Percentiles rank a stretch among this genome's conserved stretches.
Evolutionary conservation across 2,329 filamentous ascomycete species (phyloP).

Genomic region (Rutstroemia sp.): DNA sequence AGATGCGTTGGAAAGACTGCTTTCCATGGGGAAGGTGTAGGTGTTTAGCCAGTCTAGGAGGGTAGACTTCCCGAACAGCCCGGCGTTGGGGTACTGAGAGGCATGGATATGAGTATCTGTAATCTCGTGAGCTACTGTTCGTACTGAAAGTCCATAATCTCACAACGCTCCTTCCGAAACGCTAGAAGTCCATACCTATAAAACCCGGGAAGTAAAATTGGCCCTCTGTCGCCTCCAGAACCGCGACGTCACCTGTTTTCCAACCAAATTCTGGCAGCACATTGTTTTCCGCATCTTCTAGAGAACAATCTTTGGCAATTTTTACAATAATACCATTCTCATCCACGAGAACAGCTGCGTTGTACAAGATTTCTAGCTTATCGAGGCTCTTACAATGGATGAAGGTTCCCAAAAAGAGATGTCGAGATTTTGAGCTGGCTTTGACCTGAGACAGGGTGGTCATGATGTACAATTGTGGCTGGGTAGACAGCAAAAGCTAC

Average conservation of each 20-base stretch:
- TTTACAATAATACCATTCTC: constrained; percentile 42
- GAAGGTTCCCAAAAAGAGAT: constrained; percentile 54
- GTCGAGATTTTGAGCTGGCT: background rate
- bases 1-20: constrained; percentile 56
- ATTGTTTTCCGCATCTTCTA: constrained; percentile 26
- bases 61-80: constrained; percentile 88
- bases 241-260: constrained; percentile 24
- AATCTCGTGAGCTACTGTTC: background rate
- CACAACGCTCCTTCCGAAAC: background rate
- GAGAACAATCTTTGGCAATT: constrained; percentile 16
- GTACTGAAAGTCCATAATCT: background rate
- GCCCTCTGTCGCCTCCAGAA: constrained; percentile 31
- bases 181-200: constrained; percentile 45
- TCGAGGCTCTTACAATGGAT: constrained; percentile 45
- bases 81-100: constrained; percentile 87
- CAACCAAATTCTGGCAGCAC: constrained; percentile 28
- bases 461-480: background rate
- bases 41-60: constrained; percentile 88
- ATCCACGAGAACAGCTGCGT: constrained; percentile 42
- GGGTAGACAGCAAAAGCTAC: no score
- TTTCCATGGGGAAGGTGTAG: constrained; percentile 92
- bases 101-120: constrained; percentile 93
- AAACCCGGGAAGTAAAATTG: constrained; percentile 83
- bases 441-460: background rate
- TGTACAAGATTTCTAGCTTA: constrained; percentile 40